Evolutionary conservation across 495 filamentous ascomycete species (phyloP), one percentile per base, ranked within the genome.

Genomic region (Talaromyces nanjingensis): DNA sequence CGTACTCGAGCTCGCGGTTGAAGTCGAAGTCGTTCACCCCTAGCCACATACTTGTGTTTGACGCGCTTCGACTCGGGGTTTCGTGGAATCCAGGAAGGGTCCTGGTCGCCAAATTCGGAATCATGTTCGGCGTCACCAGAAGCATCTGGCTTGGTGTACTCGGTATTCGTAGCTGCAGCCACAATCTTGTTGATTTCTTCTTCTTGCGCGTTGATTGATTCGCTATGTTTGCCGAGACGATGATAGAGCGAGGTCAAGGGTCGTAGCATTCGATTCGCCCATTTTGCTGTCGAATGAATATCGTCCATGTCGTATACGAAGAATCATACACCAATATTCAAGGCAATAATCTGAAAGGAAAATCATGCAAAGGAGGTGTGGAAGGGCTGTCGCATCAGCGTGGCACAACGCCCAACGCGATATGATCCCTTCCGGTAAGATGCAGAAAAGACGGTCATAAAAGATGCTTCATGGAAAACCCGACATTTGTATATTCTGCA

Each of bases 221-320:
- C 73, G 34, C 78, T 68, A 59, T 81, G 75, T 65, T 81, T 81
- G 60, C 76, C 75, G 45, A 81, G 69, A 58, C 78, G 75, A 52
- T 72, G 77, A 63, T 78, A 75, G 62, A 79, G 74, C 16, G 78
- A 79, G 37, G 75, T 72, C 62, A 81, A 68, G 34, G 78, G 78
- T 67, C 78, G 78, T 62, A 81, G 68, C 67, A 81, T 75, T 69
- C 78, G 78, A 63, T 79, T 79, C 64, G 77, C 78, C 78, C 78
- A 81, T 73, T 72, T 75, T 55, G 78, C 77, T 16, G 77, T 81
- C 42, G 75, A 66, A 68, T 70, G 73, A 22, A 77, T 64, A 60
- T 81, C 77, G 47, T 76, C 76, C 78, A 81, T 80, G 59, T 47
- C 59, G 24, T 16, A 53, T 29, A 29, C 25, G 20, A 12, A 62